Conservation (phyloP, 2,329 filamentous ascomycete species). For the Talaromyces sp. region DNA sequence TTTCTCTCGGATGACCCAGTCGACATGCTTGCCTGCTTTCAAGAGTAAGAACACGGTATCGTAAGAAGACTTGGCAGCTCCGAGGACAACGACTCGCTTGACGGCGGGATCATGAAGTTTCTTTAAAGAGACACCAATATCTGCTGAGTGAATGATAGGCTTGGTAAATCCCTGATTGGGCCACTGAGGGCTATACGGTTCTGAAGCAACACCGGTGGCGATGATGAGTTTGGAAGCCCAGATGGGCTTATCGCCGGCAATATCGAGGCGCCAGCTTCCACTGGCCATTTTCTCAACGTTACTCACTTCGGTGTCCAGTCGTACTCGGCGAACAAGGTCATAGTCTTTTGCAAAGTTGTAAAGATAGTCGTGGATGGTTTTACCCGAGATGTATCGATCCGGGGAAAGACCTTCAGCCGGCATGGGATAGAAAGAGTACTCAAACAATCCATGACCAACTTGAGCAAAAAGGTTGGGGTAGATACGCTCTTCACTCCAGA, state of each 20-base stretch:
- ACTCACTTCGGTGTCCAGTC: not conserved
- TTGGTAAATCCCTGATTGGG: not conserved
- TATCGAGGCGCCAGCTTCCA: not conserved
- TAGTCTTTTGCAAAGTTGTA: not conserved
- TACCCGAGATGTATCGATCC: constrained; percentile 1
- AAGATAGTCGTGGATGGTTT: constrained; percentile 6
- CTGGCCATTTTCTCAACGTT: not conserved
- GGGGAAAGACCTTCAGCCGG: not conserved
- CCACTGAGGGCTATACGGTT: not conserved
- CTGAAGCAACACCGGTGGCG: not conserved
- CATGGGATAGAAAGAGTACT: constrained; percentile 7
- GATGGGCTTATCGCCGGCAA: not conserved
- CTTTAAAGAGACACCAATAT: not conserved
- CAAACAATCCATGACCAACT: constrained; percentile 3
- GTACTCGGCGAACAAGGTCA: constrained; percentile 1
- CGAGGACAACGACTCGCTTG: not conserved
- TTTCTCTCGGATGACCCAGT: not conserved
- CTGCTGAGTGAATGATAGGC: not conserved
- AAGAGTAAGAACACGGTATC: constrained; percentile 2
- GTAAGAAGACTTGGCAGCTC: constrained; percentile 4
- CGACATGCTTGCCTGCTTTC: constrained; percentile 4
- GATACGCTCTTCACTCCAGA: constrained; percentile 2
- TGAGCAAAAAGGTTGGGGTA: constrained; percentile 5
- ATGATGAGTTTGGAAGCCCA: not conserved
- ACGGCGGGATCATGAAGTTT: not conserved